These are phyloP conservation scores for Wickerhamomyces sp. DNA, from an alignment of 1,139 yeast species.

Conservation along the genomic window DNA sequence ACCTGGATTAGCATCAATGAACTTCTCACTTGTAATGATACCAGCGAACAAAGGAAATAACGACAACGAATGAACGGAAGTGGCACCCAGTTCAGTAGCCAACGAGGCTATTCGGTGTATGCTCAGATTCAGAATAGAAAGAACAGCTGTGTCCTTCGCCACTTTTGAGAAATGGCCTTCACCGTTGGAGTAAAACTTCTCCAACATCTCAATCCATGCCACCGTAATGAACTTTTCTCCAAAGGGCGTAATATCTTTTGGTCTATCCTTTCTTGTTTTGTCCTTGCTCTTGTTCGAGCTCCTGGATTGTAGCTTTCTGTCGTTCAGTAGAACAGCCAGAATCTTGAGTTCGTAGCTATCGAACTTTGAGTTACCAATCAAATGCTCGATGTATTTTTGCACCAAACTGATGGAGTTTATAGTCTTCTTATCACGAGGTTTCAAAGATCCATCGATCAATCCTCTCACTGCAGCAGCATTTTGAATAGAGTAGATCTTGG, in stretches of 20 bases:
- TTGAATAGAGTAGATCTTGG: constrained; percentile 43
- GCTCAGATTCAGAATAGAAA: constrained; percentile 48
- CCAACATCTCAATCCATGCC: constrained; percentile 56
- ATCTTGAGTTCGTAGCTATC: constrained; percentile 34
- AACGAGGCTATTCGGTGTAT: constrained; percentile 37
- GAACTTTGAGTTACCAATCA: constrained; percentile 42
- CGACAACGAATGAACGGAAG: constrained; percentile 34
- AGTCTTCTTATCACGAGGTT: constrained; percentile 20
- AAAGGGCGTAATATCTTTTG: constrained; percentile 27
- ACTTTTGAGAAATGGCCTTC: constrained; percentile 42
- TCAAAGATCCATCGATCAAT: constrained; percentile 43
- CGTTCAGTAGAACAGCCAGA: constrained; percentile 31
- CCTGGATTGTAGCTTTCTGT: not conserved
- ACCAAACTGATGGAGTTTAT: constrained; percentile 14
- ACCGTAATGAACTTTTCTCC: constrained; percentile 48
- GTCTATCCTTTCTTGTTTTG: constrained; percentile 1
- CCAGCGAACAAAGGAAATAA: constrained; percentile 51
- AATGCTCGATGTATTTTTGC: constrained; percentile 33
- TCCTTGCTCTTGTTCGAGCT: not conserved
- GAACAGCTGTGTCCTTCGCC: constrained; percentile 44
- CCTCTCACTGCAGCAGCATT: constrained; percentile 45
- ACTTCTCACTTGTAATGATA: constrained; percentile 41
- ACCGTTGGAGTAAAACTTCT: constrained; percentile 52
- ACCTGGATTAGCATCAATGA: constrained; percentile 42
- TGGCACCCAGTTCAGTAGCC: constrained; percentile 41